Evolutionary conservation across 2,329 filamentous ascomycete genomes (phyloP).

Genomic region (Pseudogymnoascus sp.): DNA sequence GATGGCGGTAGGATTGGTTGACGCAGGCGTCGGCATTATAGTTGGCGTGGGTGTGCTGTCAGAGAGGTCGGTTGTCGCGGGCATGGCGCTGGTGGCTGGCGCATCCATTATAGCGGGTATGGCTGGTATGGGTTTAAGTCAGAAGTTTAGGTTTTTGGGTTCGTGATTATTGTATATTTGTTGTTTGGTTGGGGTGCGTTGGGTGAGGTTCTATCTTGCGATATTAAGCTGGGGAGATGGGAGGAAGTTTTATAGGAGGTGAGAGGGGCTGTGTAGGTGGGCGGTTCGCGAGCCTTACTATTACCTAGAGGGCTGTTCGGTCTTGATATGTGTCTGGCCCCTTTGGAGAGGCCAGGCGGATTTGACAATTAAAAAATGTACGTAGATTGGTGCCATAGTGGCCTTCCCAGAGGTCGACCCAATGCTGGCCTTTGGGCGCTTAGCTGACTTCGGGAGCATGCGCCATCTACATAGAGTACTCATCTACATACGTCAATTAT

Average conservation of each 20-base stretch:
- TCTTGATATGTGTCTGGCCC: background rate
- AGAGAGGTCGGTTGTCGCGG: background rate
- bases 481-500: background rate
- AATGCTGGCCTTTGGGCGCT: background rate
- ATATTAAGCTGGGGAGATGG: background rate
- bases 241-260: background rate
- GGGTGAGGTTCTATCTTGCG: background rate
- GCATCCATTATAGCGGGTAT: background rate
- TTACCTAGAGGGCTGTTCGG: background rate
- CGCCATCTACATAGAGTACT: background rate
- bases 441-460: background rate
- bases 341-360: background rate
- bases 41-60: background rate
- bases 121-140: no score
- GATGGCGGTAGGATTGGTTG: background rate
- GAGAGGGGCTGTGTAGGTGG: background rate
- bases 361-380: background rate
- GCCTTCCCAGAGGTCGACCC: background rate
- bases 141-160: background rate
- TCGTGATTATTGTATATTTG: background rate
- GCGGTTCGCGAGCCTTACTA: background rate
- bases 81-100: background rate
- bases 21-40: background rate
- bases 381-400: background rate
- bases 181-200: background rate